phyloP scores from a whole-genome alignment of 441 rosid species.

The Brassica hybrid region DNA sequence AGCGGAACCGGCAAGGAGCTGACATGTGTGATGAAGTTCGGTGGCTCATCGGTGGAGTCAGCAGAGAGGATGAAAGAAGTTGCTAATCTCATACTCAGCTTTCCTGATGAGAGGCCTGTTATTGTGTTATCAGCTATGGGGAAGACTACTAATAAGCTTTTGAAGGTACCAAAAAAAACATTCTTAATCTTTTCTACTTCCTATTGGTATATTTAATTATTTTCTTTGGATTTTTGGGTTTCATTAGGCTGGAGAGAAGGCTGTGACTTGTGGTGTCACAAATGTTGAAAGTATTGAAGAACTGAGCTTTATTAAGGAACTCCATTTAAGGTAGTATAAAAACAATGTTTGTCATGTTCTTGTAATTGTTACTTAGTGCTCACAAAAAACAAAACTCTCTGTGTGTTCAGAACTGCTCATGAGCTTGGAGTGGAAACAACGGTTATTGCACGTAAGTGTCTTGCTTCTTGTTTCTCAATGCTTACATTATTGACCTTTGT shows the following conservation, averaged over 20 bases:
- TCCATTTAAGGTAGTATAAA: conserved; percentile 64
- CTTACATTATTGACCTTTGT: too few species aligned
- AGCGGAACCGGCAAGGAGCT: conserved; percentile 53
- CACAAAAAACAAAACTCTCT: conserved; percentile 18
- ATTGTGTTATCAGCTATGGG: conserved; percentile 97
- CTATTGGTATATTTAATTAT: conserved; percentile 4
- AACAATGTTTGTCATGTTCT: neutral
- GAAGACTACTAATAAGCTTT: conserved; percentile 85
- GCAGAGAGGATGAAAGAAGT: conserved; percentile 84
- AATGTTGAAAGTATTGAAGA: conserved; percentile 69
- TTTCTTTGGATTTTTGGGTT: conserved; percentile 16
- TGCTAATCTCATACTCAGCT: conserved; percentile 76
- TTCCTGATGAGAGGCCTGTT: conserved; percentile 78
- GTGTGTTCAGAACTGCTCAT: conserved; percentile 66
- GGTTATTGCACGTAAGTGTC: conserved; percentile 54
- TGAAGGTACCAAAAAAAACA: conserved; percentile 50
- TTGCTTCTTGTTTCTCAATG: conserved; percentile 14
- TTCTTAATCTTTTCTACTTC: too few species aligned
- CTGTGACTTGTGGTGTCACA: conserved; percentile 83
- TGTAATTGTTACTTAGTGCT: neutral
- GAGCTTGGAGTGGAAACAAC: conserved; percentile 74
- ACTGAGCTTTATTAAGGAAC: conserved; percentile 66
- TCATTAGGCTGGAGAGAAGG: conserved; percentile 89
- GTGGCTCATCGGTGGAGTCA: conserved; percentile 86
- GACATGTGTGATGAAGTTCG: conserved; percentile 86